These are phyloP conservation scores for Groenewaldozyma tartarivorans DNA, from an alignment of 805 yeast genomes.

Conservation along the genomic window DNA sequence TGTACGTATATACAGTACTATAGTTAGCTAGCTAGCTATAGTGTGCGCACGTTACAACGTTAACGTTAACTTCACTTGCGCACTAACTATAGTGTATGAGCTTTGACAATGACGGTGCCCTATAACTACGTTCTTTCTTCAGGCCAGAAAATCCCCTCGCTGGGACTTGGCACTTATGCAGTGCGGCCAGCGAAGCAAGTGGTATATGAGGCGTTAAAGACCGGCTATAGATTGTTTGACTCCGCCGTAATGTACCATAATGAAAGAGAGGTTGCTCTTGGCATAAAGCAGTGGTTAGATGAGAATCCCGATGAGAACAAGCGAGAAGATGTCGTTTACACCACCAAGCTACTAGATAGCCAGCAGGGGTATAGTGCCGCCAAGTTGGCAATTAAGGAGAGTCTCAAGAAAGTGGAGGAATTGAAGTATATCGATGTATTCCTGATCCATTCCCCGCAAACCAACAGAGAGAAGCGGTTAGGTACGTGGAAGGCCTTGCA, in stretches of 20 bases:
- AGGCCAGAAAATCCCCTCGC: conserved; percentile 1
- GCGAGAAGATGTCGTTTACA: conserved; percentile 42
- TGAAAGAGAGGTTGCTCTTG: conserved; percentile 52
- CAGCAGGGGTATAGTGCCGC: conserved; percentile 37
- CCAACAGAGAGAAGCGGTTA: conserved; percentile 26
- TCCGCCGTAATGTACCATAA: conserved; percentile 58
- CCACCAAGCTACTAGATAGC: conserved; percentile 54
- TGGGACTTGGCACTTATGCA: conserved; percentile 7
- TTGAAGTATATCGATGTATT: conserved; percentile 54
- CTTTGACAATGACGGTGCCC: background rate
- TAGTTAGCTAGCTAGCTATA: no score
- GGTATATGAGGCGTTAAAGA: conserved; percentile 37
- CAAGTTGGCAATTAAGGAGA: conserved; percentile 41
- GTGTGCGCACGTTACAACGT: no score
- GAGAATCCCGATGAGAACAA: conserved; percentile 42
- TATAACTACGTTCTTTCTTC: background rate
- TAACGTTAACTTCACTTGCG: background rate
- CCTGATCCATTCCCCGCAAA: conserved; percentile 48
- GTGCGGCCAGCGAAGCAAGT: conserved; percentile 4
- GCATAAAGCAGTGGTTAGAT: conserved; percentile 43
- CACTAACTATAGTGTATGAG: background rate
- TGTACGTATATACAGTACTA: no score
- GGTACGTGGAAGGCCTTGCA: conserved; percentile 49
- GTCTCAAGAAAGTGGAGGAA: conserved; percentile 38
- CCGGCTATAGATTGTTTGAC: conserved; percentile 72